These are phyloP conservation scores for Uncinocarpus reesii DNA, from an alignment of 2,329 filamentous ascomycete genomes.

Conservation along the genomic window DNA sequence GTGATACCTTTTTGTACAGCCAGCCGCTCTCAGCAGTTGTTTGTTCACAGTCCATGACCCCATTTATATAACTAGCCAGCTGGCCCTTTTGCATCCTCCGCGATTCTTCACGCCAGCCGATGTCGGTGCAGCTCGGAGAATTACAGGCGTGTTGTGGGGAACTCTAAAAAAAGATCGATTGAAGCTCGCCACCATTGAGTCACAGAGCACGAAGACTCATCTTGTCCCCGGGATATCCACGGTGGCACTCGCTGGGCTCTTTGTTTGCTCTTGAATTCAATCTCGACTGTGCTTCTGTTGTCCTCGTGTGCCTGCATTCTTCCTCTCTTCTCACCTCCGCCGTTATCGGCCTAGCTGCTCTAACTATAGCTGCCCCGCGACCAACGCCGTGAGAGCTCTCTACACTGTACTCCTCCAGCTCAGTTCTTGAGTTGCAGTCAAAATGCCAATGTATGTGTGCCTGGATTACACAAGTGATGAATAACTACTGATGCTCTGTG, in stretches of 20 bases:
- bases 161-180: neutral
- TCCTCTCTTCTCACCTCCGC: neutral
- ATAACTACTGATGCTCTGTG: neutral
- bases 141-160: neutral
- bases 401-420: neutral
- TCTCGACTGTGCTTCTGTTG: neutral
- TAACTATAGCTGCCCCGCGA: slow-evolving; percentile 4
- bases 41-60: too few species aligned
- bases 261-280: neutral
- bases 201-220: neutral
- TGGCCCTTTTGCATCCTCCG: too few species aligned
- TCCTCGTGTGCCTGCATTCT: neutral
- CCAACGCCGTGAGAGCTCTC: neutral
- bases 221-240: neutral
- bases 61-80: too few species aligned
- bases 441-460: slow-evolving; percentile 19
- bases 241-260: neutral
- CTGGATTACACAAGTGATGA: neutral
- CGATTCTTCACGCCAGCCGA: neutral
- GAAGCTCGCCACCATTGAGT: slow-evolving; percentile 4
- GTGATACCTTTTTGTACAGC: too few species aligned
- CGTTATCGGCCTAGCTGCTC: neutral
- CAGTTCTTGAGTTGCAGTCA: neutral
- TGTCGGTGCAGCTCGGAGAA: slow-evolving; percentile 1
- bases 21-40: too few species aligned